Evolutionary conservation across 805 yeast genomes (phyloP).

Genomic region (Sugiyamaella chiloensis): DNA sequence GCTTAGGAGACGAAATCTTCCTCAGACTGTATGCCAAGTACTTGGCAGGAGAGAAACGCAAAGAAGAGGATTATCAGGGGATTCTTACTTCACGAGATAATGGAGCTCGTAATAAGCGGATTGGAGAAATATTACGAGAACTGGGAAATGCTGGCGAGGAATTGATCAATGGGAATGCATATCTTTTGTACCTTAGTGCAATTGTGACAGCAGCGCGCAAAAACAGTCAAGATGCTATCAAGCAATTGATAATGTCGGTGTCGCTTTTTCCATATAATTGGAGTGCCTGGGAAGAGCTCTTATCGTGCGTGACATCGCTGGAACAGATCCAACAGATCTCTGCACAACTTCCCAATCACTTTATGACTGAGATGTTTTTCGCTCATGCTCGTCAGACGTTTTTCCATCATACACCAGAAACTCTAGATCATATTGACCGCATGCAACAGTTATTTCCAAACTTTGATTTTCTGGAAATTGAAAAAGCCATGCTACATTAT

Average conservation of each 20-base stretch:
- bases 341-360: slow-evolving; percentile 15
- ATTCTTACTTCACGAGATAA: slow-evolving; percentile 41
- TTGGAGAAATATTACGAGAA: slow-evolving; percentile 39
- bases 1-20: slow-evolving; percentile 45
- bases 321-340: slow-evolving; percentile 47
- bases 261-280: slow-evolving; percentile 78
- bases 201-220: slow-evolving; percentile 60
- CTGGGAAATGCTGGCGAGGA: slow-evolving; percentile 34
- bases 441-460: slow-evolving; percentile 61
- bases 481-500: slow-evolving; percentile 76
- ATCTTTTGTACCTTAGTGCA: slow-evolving; percentile 71
- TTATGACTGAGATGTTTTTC: slow-evolving; percentile 57
- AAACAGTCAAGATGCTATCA: slow-evolving; percentile 58
- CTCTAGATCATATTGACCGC: slow-evolving; percentile 44
- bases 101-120: slow-evolving; percentile 31
- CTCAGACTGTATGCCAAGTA: slow-evolving; percentile 65
- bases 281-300: slow-evolving; percentile 88
- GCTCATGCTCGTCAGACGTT: slow-evolving; percentile 73
- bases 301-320: slow-evolving; percentile 55
- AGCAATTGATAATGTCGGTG: slow-evolving; percentile 58
- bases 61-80: slow-evolving; percentile 69
- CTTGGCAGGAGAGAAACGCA: slow-evolving; percentile 72
- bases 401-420: slow-evolving; percentile 57
- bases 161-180: slow-evolving; percentile 43
- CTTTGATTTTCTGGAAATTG: slow-evolving; percentile 71